Percentiles rank a stretch among this genome's conserved stretches.
These are phyloP conservation scores for Zygosaccharomyces lentus DNA, from an alignment of 805 yeast species.

Conservation along the genomic window DNA sequence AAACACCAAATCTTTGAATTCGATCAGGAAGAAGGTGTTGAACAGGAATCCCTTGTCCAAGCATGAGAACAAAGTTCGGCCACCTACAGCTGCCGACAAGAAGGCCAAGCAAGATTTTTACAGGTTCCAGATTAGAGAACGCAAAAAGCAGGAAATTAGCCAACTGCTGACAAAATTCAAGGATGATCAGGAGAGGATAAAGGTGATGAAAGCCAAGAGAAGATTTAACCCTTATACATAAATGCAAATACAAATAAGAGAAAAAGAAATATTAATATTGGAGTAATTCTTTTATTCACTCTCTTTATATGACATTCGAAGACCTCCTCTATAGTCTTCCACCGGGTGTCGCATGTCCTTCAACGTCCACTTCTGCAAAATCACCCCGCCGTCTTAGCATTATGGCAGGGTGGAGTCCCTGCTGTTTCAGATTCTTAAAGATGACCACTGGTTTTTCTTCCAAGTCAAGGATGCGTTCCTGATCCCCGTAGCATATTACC, in stretches of 20 bases:
- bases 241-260: neutral
- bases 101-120: slow-evolving; percentile 85
- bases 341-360: slow-evolving; percentile 24
- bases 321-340: slow-evolving; percentile 22
- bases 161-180: slow-evolving; percentile 78
- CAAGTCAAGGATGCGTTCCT: slow-evolving; percentile 74
- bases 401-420: slow-evolving; percentile 84
- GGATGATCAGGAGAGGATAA: slow-evolving; percentile 83
- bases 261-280: neutral
- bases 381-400: slow-evolving; percentile 84
- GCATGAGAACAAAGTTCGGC: slow-evolving; percentile 24
- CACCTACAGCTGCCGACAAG: slow-evolving; percentile 48
- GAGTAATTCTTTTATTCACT: slow-evolving; percentile 14
- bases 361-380: slow-evolving; percentile 28
- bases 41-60: slow-evolving; percentile 34
- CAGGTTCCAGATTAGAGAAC: slow-evolving; percentile 91
- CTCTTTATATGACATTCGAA: neutral
- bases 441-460: slow-evolving; percentile 86
- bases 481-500: slow-evolving; percentile 86
- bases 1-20: slow-evolving; percentile 68
- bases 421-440: slow-evolving; percentile 77
- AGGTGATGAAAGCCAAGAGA: slow-evolving; percentile 71
- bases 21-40: slow-evolving; percentile 33
- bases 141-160: slow-evolving; percentile 88
- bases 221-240: slow-evolving; percentile 77